Evolutionary conservation across 148 eudicot species (phyloP).

Genomic region (Heliosperma pusillum): DNA sequence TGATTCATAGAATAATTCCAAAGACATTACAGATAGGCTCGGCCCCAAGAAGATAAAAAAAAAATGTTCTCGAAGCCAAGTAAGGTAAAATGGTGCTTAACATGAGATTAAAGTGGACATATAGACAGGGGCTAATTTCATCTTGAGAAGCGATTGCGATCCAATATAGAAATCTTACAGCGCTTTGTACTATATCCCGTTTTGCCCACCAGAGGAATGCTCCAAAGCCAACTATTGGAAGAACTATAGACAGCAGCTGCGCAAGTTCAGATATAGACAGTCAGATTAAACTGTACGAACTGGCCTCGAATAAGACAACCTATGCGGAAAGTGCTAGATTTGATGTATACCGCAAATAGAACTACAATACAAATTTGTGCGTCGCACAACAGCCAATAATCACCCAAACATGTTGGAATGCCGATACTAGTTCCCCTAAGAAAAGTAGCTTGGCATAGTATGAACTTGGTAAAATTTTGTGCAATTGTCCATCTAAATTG

Average conservation of each 20-base stretch:
- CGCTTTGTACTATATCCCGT: conserved; percentile 69
- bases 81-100: no score
- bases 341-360: neutral
- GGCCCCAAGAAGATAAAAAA: no score
- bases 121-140: no score
- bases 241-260: conserved; percentile 71
- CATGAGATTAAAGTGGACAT: no score
- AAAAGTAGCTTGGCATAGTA: no score
- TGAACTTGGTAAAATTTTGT: no score
- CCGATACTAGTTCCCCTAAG: no score
- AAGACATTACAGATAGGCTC: no score
- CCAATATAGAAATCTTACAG: conserved; percentile 66
- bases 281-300: conserved; percentile 12
- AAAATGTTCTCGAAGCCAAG: no score
- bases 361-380: neutral
- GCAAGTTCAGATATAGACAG: conserved; percentile 15
- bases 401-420: neutral
- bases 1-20: no score
- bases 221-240: conserved; percentile 75
- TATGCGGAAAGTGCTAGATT: neutral
- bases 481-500: no score
- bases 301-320: neutral
- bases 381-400: neutral
- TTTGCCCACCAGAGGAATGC: conserved; percentile 95
- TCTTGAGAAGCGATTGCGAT: no score